Conservation (phyloP, 495 filamentous ascomycete species). For the Parmelia sp. region DNA sequence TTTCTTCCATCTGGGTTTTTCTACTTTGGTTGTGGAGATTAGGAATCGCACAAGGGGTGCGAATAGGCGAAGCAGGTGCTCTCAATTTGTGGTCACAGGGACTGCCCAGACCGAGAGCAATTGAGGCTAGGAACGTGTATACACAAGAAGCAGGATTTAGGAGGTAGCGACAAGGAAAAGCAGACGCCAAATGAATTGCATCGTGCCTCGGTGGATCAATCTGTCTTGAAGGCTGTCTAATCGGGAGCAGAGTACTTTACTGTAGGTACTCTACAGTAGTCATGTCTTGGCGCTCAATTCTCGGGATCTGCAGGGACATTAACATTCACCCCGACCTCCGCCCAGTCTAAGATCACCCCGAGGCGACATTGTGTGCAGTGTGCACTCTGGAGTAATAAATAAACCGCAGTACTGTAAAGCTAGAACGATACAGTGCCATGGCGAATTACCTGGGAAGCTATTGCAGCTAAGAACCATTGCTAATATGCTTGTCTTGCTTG, state of each 20-base stretch:
- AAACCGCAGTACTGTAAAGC: no score
- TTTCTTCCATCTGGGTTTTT: neutral
- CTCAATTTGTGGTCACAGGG: neutral
- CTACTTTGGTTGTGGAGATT: slow-evolving; percentile 5
- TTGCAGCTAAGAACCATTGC: no score
- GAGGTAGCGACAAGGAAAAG: neutral
- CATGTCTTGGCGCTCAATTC: neutral
- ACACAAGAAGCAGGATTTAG: neutral
- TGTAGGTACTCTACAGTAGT: no score
- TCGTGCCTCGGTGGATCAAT: neutral
- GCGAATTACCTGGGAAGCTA: no score
- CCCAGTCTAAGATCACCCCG: no score
- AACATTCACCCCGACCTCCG: neutral
- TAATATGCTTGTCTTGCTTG: no score
- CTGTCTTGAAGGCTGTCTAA: neutral
- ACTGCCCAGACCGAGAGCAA: neutral
- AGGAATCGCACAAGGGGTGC: slow-evolving; percentile 5
- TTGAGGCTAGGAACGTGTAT: neutral
- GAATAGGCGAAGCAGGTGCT: neutral
- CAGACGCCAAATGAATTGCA: neutral
- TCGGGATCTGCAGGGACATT: slow-evolving; percentile 11
- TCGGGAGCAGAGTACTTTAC: no score
- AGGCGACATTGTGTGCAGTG: no score
- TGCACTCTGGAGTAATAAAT: no score
- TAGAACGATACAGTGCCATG: no score